Evolutionary conservation across 2,329 filamentous ascomycete genomes (phyloP).

Genomic region (Myriosclerotinia duriaeana): DNA sequence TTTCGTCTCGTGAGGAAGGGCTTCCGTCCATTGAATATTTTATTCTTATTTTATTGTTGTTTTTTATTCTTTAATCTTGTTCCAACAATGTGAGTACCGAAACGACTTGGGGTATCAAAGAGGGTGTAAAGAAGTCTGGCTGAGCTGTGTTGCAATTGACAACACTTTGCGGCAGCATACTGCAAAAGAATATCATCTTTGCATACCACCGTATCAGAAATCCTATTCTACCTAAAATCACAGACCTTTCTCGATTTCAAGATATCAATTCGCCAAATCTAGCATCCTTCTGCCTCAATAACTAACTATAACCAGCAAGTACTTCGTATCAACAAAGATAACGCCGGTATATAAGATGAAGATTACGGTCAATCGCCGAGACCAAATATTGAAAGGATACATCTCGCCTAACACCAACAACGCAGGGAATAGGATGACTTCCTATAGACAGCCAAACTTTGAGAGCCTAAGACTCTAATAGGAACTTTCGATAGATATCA

Average conservation of each 20-base stretch:
- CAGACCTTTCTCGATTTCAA: neutral
- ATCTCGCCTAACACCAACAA: neutral
- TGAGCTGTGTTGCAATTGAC: neutral
- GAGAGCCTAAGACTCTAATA: neutral
- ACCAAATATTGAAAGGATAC: neutral
- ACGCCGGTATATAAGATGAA: constrained; percentile 1
- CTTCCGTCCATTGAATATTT: neutral
- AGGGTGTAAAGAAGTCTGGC: neutral
- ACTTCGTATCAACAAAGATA: neutral
- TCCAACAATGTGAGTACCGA: neutral
- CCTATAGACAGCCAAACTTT: constrained; percentile 2
- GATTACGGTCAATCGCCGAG: neutral
- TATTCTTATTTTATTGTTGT: neutral
- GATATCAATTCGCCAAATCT: neutral
- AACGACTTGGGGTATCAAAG: too few species aligned
- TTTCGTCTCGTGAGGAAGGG: neutral
- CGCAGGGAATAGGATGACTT: constrained; percentile 7
- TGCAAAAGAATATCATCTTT: neutral
- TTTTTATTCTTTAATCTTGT: neutral
- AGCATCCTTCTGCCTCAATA: neutral
- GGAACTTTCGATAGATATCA: neutral
- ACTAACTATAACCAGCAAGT: too few species aligned
- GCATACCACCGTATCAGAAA: neutral
- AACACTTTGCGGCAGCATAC: neutral
- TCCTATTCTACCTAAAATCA: neutral